Base-by-base conservation (phyloP, 2,329 filamentous ascomycete genomes). In the Ophiostoma angusticollis region DNA sequence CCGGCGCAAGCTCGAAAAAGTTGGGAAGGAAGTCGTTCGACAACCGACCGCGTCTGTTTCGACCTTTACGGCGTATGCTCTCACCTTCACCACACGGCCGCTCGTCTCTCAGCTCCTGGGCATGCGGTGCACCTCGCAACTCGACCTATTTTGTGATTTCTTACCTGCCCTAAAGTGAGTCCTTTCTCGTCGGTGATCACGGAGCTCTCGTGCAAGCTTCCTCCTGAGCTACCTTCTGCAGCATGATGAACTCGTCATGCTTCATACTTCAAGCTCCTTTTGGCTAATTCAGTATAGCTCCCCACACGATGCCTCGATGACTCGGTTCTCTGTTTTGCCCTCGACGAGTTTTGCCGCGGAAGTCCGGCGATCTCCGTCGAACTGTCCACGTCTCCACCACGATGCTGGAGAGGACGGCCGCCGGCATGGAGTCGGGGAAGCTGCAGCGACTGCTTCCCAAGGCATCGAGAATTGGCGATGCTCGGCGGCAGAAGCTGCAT, bases 331-430 rank as follows among this genome's bases (percentile, higher is more conserved):
- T n/a, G n/a, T n/a, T n/a, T n/a, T n/a, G n/a, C 17, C 5, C 31
- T 24, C 37, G 23, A 32, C 23, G 22, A 34, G 6, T 31, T n/a
- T 35, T 29, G 17, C 18, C 30, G 13, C 16, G 22, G 9, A 33
- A 25, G 6, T 6, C 23, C 11, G 5, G 12, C 16, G 16, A 14
- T 34, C 22, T 14, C 31, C 18, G 37, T 19, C 11, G 29, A 25
- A 14, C 2, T 6, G 23, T 14, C n/a, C 12, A 19, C 14, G 11
- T 14, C 12, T n/a, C n/a, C 33, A 51, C 52, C 50, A 61, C 59
- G 55, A 72, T 74, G 69, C 66, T 74, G 50, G 70, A 74, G 62
- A 67, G 69, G 63, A 70, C 70, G 41, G 67, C 68, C 29, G 63
- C 65, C 45, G 63, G 60, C 55, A 57, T 74, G 56, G 71, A 74